Conservation (phyloP, 805 yeast genomes). For the Yarrowia alimentaria region DNA sequence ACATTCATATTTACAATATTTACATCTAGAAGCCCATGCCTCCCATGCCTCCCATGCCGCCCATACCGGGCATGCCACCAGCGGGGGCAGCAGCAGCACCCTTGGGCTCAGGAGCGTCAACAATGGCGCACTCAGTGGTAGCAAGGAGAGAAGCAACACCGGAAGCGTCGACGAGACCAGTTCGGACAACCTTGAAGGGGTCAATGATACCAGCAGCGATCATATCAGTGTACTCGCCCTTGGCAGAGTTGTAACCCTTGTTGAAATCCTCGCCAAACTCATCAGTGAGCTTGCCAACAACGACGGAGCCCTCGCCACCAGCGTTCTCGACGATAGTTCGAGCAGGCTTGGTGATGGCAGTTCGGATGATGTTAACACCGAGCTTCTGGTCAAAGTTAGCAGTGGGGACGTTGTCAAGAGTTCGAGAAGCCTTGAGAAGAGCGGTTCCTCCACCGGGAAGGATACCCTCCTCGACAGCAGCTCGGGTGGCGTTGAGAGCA, state of each 20-base stretch:
- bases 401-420: conserved; percentile 66
- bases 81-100: conserved; percentile 56
- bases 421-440: conserved; percentile 81
- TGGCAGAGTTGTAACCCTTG: conserved; percentile 87
- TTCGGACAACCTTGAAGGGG: conserved; percentile 96
- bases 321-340: conserved; percentile 94
- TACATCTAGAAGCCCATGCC: conserved; percentile 40
- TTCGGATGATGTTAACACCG: conserved; percentile 89
- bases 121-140: conserved; percentile 97
- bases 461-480: conserved; percentile 98
- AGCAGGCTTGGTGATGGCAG: conserved; percentile 94
- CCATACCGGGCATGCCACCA: conserved; percentile 66
- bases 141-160: conserved; percentile 97
- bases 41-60: conserved; percentile 44
- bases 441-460: conserved; percentile 99
- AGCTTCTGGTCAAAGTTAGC: conserved; percentile 94
- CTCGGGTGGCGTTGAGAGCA: conserved; percentile 97
- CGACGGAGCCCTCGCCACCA: conserved; percentile 95
- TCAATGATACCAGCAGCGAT: conserved; percentile 95
- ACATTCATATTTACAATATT: conserved; percentile 25
- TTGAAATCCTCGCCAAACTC: conserved; percentile 69
- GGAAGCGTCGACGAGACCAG: conserved; percentile 92
- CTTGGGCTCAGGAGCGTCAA: conserved; percentile 77
- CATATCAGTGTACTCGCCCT: conserved; percentile 94
- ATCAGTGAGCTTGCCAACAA: conserved; percentile 78